phyloP scores from a whole-genome alignment of 441 rosid species.

The Cnidoscolus chayamansa region DNA sequence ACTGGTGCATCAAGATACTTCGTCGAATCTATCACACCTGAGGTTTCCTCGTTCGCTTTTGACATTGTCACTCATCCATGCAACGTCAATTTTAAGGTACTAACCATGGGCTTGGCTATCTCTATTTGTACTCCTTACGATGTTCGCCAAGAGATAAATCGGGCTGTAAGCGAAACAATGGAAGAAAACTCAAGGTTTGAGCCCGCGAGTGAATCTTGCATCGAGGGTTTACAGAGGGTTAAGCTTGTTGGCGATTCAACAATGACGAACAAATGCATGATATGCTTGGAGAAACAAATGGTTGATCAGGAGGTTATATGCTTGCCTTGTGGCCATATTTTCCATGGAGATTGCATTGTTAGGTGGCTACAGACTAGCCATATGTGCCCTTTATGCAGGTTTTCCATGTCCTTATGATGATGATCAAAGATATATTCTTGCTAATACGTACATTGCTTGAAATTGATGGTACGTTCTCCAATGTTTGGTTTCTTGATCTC shows the following conservation, averaged over 20 bases:
- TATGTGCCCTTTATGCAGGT: conserved; percentile 28
- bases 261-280: conserved; percentile 2
- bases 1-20: conserved; percentile 15
- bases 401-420: conserved; percentile 4
- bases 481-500: no score
- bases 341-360: conserved; percentile 20
- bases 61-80: background rate
- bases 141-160: conserved; percentile 16
- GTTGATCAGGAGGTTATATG: conserved; percentile 3
- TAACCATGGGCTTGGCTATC: conserved; percentile 12
- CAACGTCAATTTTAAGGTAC: conserved; percentile 1
- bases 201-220: conserved; percentile 20
- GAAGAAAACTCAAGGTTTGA: conserved; percentile 10
- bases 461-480: no score
- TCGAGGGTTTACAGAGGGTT: conserved; percentile 17
- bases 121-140: conserved; percentile 9
- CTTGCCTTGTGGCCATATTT: conserved; percentile 28
- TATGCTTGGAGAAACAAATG: conserved; percentile 24
- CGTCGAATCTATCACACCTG: background rate
- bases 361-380: conserved; percentile 27
- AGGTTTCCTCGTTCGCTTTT: conserved; percentile 19
- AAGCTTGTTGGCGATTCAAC: background rate
- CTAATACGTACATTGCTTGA: no score
- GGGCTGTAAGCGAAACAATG: conserved; percentile 2
- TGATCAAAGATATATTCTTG: background rate